These are phyloP conservation scores for Candida tibetensis DNA, from an alignment of 805 yeast species.

Conservation along the genomic window DNA sequence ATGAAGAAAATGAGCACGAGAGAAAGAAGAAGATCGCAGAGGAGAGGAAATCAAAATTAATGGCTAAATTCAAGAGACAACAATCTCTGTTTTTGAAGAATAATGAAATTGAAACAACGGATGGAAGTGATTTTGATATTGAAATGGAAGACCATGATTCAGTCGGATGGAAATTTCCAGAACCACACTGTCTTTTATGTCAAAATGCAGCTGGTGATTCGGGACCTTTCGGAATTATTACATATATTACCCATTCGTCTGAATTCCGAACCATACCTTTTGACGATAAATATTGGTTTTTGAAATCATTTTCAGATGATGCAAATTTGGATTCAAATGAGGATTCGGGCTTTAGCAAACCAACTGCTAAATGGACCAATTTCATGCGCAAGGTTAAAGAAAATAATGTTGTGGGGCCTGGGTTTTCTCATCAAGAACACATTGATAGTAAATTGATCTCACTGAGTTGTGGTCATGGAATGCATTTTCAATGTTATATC, in stretches of 20 bases:
- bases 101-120: slow-evolving; percentile 31
- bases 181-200: slow-evolving; percentile 74
- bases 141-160: slow-evolving; percentile 38
- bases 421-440: slow-evolving; percentile 48
- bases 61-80: slow-evolving; percentile 78
- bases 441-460: slow-evolving; percentile 48
- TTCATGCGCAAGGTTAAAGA: slow-evolving; percentile 38
- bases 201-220: slow-evolving; percentile 67
- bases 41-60: slow-evolving; percentile 62
- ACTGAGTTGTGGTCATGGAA: slow-evolving; percentile 89
- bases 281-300: slow-evolving; percentile 60
- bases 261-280: slow-evolving; percentile 65
- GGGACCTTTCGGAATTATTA: slow-evolving; percentile 74
- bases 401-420: slow-evolving; percentile 61
- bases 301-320: slow-evolving; percentile 56
- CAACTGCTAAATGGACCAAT: slow-evolving; percentile 31
- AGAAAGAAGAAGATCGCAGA: slow-evolving; percentile 67
- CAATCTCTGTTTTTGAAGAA: slow-evolving; percentile 71
- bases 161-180: slow-evolving; percentile 64
- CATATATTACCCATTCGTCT: slow-evolving; percentile 56
- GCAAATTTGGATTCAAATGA: slow-evolving; percentile 38
- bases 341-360: slow-evolving; percentile 7
- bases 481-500: slow-evolving; percentile 77
- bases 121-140: slow-evolving; percentile 32
- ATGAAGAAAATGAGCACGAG: slow-evolving; percentile 42